A percentile compares a stretch with the other conserved stretches of the same genome.
Evolutionary conservation across 352 stramenopile species (phyloP).

Genomic region (Halophytophthora polymorphica): DNA sequence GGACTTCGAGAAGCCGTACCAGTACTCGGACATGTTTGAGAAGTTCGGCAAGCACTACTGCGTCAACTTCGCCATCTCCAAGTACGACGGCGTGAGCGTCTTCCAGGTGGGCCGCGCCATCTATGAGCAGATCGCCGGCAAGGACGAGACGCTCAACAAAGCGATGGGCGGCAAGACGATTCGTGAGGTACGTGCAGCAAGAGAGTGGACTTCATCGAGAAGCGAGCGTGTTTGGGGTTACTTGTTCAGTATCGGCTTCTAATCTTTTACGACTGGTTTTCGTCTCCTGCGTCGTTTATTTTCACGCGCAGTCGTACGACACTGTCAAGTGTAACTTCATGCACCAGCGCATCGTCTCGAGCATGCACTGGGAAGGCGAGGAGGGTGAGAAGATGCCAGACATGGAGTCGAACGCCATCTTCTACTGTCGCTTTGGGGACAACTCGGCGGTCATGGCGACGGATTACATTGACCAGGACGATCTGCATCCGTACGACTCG

Average conservation of each 20-base stretch:
- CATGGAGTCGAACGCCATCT: constrained; percentile 71
- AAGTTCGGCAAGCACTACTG: constrained; percentile 81
- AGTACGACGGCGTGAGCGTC: constrained; percentile 64
- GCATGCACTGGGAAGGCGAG: constrained; percentile 58
- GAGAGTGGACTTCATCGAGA: background rate
- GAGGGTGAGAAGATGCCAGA: constrained; percentile 48
- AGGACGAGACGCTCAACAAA: constrained; percentile 50
- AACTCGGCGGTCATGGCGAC: constrained; percentile 63
- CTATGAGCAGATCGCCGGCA: constrained; percentile 69
- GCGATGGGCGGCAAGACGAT: constrained; percentile 63
- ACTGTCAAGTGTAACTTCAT: constrained; percentile 81
- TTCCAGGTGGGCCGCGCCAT: constrained; percentile 62
- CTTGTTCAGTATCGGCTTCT: no score
- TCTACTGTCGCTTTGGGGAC: constrained; percentile 59
- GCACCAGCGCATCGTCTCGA: constrained; percentile 76
- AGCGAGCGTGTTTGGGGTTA: background rate
- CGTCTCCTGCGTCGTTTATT: background rate
- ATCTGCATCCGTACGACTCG: constrained; percentile 68
- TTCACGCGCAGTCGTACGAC: constrained; percentile 62
- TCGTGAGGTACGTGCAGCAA: constrained; percentile 45
- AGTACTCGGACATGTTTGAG: constrained; percentile 78
- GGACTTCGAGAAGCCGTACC: constrained; percentile 55
- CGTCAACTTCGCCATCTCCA: constrained; percentile 71
- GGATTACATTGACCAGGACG: constrained; percentile 79
- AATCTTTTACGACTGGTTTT: background rate